phyloP scores from a whole-genome alignment of 441 rosid species.

The Aquilaria agallochum region DNA sequence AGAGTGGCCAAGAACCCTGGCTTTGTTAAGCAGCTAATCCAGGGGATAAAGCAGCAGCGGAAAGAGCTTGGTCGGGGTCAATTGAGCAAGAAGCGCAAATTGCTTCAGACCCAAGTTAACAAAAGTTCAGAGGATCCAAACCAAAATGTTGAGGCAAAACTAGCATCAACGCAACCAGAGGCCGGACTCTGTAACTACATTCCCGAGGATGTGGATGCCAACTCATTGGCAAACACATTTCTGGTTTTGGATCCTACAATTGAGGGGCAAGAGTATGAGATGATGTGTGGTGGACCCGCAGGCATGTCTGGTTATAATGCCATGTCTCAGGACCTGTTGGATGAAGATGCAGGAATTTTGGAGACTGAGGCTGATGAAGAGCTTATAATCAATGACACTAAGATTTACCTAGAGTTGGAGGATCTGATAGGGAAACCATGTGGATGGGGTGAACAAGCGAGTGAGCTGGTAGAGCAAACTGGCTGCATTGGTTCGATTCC shows the following conservation, averaged over 20 bases:
- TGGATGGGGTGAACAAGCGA: conserved; percentile 29
- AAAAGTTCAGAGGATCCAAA: conserved; percentile 19
- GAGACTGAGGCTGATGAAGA: conserved; percentile 25
- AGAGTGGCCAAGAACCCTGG: conserved; percentile 36
- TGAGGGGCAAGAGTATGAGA: conserved; percentile 15
- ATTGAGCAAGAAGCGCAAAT: conserved; percentile 34
- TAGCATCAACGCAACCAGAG: conserved; percentile 29
- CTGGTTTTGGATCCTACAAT: conserved; percentile 7
- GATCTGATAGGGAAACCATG: conserved; percentile 36
- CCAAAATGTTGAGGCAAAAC: conserved; percentile 22
- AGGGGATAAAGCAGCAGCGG: conserved; percentile 38
- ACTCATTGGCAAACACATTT: conserved; percentile 12
- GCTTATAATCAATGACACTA: conserved; percentile 30
- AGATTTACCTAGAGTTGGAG: conserved; percentile 52
- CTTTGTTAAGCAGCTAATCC: conserved; percentile 36
- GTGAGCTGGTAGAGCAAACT: conserved; percentile 28
- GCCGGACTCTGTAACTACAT: conserved; percentile 14
- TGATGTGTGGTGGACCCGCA: conserved; percentile 16
- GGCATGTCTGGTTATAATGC: conserved; percentile 20
- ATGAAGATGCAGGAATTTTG: conserved; percentile 14
- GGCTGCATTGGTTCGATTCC: conserved; percentile 22
- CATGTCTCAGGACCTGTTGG: conserved; percentile 35
- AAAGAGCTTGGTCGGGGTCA: conserved; percentile 33
- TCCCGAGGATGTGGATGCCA: conserved; percentile 11
- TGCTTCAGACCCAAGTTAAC: conserved; percentile 28